Evolutionary conservation across 306 rosid species (phyloP).

Genomic region (Rosa rugosa): DNA sequence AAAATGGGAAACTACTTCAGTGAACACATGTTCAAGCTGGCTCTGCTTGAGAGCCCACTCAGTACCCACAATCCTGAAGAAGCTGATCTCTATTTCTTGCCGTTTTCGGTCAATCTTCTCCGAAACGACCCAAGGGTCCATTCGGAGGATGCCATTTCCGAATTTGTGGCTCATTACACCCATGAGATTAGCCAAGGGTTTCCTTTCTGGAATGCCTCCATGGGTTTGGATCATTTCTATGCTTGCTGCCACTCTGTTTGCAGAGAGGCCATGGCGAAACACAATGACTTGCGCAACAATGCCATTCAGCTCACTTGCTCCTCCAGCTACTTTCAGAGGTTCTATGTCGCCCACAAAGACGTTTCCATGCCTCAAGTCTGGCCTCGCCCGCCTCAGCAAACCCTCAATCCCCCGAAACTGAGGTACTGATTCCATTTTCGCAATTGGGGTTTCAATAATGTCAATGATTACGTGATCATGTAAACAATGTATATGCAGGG

Average conservation of each 20-base stretch:
- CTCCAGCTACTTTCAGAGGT: slow-evolving; percentile 37
- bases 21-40: slow-evolving; percentile 38
- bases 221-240: slow-evolving; percentile 35
- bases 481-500: slow-evolving; percentile 15
- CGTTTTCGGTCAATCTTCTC: slow-evolving; percentile 34
- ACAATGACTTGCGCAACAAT: slow-evolving; percentile 19
- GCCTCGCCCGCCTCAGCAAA: slow-evolving; percentile 27
- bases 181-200: slow-evolving; percentile 9
- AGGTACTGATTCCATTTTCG: slow-evolving; percentile 6
- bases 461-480: background rate
- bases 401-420: slow-evolving; percentile 25
- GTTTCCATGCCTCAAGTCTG: slow-evolving; percentile 35
- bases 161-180: slow-evolving; percentile 20
- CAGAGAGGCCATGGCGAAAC: slow-evolving; percentile 28
- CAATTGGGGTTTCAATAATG: background rate
- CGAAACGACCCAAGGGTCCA: slow-evolving; percentile 32
- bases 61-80: slow-evolving; percentile 14
- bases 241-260: slow-evolving; percentile 38
- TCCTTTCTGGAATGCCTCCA: slow-evolving; percentile 30
- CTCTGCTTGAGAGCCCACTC: slow-evolving; percentile 26
- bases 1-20: slow-evolving; percentile 38
- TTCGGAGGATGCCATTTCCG: slow-evolving; percentile 30
- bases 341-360: slow-evolving; percentile 30
- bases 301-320: slow-evolving; percentile 42
- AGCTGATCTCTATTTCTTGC: slow-evolving; percentile 34